Conservation (phyloP, 768 basidiomycete species). For the Suillus variegatus region DNA sequence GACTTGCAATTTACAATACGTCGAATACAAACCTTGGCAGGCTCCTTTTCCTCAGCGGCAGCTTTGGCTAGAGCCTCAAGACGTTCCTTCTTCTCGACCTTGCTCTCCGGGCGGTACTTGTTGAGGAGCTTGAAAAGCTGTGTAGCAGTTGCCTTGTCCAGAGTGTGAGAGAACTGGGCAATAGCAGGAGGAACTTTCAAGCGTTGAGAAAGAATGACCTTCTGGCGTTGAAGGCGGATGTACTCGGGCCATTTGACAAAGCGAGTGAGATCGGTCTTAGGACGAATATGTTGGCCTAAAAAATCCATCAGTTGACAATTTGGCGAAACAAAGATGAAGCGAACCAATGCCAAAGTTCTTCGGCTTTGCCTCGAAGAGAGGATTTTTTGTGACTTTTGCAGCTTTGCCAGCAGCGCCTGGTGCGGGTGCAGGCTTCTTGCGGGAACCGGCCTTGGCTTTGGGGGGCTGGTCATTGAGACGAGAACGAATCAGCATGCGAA, state of each 20-base stretch:
- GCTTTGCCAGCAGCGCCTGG: conserved; percentile 80
- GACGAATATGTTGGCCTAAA: conserved; percentile 91
- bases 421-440: conserved; percentile 85
- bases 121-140: conserved; percentile 98
- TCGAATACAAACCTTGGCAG: conserved; percentile 44
- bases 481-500: conserved; percentile 40
- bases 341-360: conserved; percentile 96
- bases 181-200: conserved; percentile 98
- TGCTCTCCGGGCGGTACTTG: conserved; percentile 95
- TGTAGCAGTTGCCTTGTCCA: conserved; percentile 99
- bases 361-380: conserved; percentile 87
- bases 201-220: conserved; percentile 97
- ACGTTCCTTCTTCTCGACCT: conserved; percentile 97
- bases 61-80: conserved; percentile 76
- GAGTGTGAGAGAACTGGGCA: conserved; percentile 94
- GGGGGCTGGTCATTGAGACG: conserved; percentile 94
- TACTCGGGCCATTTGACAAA: conserved; percentile 99
- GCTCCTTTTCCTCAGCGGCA: conserved; percentile 77
- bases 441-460: conserved; percentile 66
- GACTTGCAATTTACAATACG: neutral
- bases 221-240: conserved; percentile 95
- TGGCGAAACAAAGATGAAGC: conserved; percentile 19
- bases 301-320: neutral
- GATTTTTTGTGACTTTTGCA: conserved; percentile 85
- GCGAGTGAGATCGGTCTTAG: conserved; percentile 86